Conservation (phyloP, 257 asterid species). For the Henckelia pumila region DNA sequence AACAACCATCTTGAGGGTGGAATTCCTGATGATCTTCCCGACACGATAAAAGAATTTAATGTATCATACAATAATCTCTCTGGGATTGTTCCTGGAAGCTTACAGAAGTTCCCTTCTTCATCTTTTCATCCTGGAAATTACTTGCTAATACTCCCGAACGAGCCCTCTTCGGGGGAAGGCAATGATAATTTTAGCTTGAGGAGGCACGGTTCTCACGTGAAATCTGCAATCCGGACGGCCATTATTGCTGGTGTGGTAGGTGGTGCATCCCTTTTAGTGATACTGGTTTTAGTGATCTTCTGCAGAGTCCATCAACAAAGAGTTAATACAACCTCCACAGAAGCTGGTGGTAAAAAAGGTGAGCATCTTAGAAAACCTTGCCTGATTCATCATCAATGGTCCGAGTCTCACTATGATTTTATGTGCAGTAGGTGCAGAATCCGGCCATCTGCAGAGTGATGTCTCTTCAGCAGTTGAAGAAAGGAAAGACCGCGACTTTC, state of each 20-base stretch:
- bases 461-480: slow-evolving; percentile 27
- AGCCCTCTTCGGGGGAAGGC: slow-evolving; percentile 32
- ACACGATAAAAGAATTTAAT: slow-evolving; percentile 42
- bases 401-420: slow-evolving; percentile 31
- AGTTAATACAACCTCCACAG: slow-evolving; percentile 27
- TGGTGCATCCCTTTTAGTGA: slow-evolving; percentile 39
- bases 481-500: slow-evolving; percentile 27
- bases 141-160: slow-evolving; percentile 49
- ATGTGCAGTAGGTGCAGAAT: slow-evolving; percentile 34
- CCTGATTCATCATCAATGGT: slow-evolving; percentile 3
- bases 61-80: slow-evolving; percentile 78
- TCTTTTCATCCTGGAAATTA: slow-evolving; percentile 82
- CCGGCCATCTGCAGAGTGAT: slow-evolving; percentile 29
- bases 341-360: slow-evolving; percentile 50
- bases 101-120: slow-evolving; percentile 69
- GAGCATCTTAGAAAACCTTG: slow-evolving; percentile 13
- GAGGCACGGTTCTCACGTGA: slow-evolving; percentile 41
- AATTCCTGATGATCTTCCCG: slow-evolving; percentile 61
- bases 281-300: slow-evolving; percentile 42
- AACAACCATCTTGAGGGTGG: slow-evolving; percentile 62
- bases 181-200: slow-evolving; percentile 29
- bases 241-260: slow-evolving; percentile 59
- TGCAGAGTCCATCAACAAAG: slow-evolving; percentile 40
- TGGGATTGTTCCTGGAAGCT: slow-evolving; percentile 64
- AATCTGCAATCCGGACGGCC: slow-evolving; percentile 45